Base-by-base conservation (phyloP, 2,329 filamentous ascomycete genomes). In the Fusarium hainanense region DNA sequence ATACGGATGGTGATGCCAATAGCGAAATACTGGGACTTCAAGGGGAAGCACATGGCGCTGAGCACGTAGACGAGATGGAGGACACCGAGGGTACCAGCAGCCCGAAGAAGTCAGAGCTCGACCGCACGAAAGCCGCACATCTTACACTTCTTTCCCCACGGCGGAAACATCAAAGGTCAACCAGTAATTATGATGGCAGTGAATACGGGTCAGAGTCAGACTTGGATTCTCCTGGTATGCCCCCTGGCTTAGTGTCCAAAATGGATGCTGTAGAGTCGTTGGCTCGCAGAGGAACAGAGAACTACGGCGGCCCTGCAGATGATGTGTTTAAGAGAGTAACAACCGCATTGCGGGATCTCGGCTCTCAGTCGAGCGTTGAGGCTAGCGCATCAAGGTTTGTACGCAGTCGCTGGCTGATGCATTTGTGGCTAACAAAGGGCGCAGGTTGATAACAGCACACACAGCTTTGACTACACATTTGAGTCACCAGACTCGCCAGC, bases 201-300 rank as follows among this genome's bases (percentile, higher is more conserved):
- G 90, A 93, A 76, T 93, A 92, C 76, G 90, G 91, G 8, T 91
- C 88, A 2, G 90, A 92, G 69, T 90, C 89, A 5, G 91, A 93
- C 75, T 81, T 93, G 20, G 90, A 93, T 34, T 85, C 86, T 13
- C 83, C 89, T n/a, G 89, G 89, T 21, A 90, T 93, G 76, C 87
- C 89, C 10, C 84, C 88, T 0, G 89, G 87, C 25, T 80, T 94
- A 49, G 86, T 93, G 55, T 85, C 89, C 42, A 89, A 88, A 77
- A 92, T 94, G 75, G 90, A 92, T 70, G 89, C 89, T 27, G 87
- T 94, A 46, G 92, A 93, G 78, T 89, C 89, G 58, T 80, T 93
- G 57, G 91, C 89, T 72, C 83, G 90, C 77, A 82, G 88, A 66
- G 88, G 89, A 9, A 88, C 88, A 11, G 90, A 92, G 75, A 89